Evolutionary conservation across 208 protist species (phyloP), one percentile per base, ranked within the genome.

Genomic region (Endotrypanum monterogeii): DNA sequence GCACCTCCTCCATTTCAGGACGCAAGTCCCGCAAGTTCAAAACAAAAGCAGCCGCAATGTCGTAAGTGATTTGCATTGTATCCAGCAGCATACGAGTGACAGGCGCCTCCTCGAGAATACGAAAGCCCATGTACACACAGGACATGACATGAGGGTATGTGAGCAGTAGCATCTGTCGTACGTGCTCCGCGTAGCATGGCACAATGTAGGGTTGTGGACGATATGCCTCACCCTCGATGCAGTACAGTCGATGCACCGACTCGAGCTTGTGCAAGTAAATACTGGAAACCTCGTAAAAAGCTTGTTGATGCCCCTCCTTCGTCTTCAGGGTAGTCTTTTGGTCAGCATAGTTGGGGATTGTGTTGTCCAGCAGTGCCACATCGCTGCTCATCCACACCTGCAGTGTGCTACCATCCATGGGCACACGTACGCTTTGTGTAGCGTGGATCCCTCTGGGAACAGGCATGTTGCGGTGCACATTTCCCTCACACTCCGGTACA

Each of bases 121-220:
- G 87, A 61, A 94, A 87, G 16, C 89, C 87, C 76, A 95, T 85
- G 80, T 93, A 95, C 20, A 93, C 50, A 28, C 76, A 79, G 5
- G 89, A 73, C 66, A 89, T 89, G 44, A 97, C 81, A 48, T 85
- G 75, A 25, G 90, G 89, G 66, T 92, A 94, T 9, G 85, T 63
- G 68, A 82, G 80, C 28, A 94, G 67, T 1, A 97, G 72, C 70
- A 97, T 90, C 62, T 89, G 87, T 25, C 87, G 90, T 50, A 93
- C 86, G 58, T 97, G 92, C 67, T 94, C 85, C 0, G 92, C 92
- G 78, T 97, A 95, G 80, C 92, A 84, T 39, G 92, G 90, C 72
- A 89, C 71, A 46, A 87, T 67, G 77, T 97, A 97, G 11, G 92
- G 90, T 74, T 93, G 87, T 56, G 80, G 78, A 44, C 67, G 75